Evolutionary conservation across 257 asterid genomes (phyloP).

Genomic region (Solanum chilense): DNA sequence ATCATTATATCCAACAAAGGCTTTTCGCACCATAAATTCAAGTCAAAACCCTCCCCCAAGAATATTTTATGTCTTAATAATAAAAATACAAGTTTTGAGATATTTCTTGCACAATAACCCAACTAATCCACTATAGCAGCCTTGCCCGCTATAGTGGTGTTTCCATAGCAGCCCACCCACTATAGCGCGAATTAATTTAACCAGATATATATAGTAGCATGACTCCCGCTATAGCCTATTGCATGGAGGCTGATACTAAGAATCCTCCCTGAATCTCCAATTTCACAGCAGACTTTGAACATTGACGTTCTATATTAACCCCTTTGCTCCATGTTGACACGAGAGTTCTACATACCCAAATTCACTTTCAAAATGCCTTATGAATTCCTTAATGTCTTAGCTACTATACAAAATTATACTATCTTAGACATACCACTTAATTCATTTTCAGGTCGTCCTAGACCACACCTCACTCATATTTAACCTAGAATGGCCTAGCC

Average conservation of each 20-base stretch:
- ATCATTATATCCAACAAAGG: not conserved
- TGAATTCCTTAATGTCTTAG: not conserved
- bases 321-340: not conserved
- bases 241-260: not conserved
- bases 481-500: not conserved
- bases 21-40: not conserved
- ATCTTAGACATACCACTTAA: not conserved
- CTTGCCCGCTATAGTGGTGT: not conserved
- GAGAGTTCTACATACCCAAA: not conserved
- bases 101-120: not conserved
- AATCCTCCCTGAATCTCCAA: not conserved
- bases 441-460: not conserved
- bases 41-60: not conserved
- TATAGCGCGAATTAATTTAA: not conserved
- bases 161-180: not conserved
- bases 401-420: not conserved
- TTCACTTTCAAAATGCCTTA: not conserved
- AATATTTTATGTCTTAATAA: too few species aligned
- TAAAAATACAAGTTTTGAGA: not conserved
- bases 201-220: not conserved
- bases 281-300: not conserved
- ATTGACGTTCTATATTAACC: too few species aligned
- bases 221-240: not conserved
- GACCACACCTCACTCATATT: not conserved
- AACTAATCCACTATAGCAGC: not conserved